Evolutionary conservation across 176 grass and related monocot species (phyloP).

Genomic region (Zea mays): DNA sequence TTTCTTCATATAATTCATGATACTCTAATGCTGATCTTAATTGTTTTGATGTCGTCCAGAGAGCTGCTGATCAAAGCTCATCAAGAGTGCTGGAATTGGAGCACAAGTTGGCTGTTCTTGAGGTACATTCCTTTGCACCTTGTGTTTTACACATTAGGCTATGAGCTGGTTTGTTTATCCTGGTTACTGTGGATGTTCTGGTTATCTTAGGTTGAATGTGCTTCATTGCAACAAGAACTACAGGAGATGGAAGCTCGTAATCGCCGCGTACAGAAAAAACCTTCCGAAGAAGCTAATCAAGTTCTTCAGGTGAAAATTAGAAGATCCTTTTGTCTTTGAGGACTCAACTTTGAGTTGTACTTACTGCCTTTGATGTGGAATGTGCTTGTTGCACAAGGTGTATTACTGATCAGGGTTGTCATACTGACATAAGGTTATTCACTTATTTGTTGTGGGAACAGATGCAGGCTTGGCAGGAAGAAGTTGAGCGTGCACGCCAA

Average conservation of each 20-base stretch:
- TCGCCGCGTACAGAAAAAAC: slow-evolving; percentile 83
- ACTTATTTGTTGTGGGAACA: slow-evolving; percentile 47
- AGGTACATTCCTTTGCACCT: slow-evolving; percentile 47
- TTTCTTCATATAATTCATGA: background rate
- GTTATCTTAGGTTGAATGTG: slow-evolving; percentile 75
- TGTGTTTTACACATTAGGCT: background rate
- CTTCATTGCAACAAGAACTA: slow-evolving; percentile 85
- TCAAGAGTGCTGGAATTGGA: slow-evolving; percentile 85
- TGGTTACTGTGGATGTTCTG: slow-evolving; percentile 34
- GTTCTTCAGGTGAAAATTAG: slow-evolving; percentile 69
- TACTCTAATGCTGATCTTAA: slow-evolving; percentile 31
- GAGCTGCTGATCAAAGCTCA: slow-evolving; percentile 95
- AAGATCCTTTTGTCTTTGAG: slow-evolving; percentile 19
- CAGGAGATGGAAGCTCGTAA: slow-evolving; percentile 88
- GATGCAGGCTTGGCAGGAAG: slow-evolving; percentile 97
- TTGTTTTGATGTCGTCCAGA: slow-evolving; percentile 53
- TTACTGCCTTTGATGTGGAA: slow-evolving; percentile 20
- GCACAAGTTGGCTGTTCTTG: slow-evolving; percentile 94
- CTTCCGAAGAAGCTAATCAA: slow-evolving; percentile 98
- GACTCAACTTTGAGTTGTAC: slow-evolving; percentile 13
- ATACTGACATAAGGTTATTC: background rate
- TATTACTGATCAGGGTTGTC: background rate
- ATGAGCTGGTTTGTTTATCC: slow-evolving; percentile 24
- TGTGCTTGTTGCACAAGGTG: background rate
- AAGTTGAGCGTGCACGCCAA: slow-evolving; percentile 85